Conservation (phyloP, 129 eudicot species). For the Pseudognaphalium luteoalbum region DNA sequence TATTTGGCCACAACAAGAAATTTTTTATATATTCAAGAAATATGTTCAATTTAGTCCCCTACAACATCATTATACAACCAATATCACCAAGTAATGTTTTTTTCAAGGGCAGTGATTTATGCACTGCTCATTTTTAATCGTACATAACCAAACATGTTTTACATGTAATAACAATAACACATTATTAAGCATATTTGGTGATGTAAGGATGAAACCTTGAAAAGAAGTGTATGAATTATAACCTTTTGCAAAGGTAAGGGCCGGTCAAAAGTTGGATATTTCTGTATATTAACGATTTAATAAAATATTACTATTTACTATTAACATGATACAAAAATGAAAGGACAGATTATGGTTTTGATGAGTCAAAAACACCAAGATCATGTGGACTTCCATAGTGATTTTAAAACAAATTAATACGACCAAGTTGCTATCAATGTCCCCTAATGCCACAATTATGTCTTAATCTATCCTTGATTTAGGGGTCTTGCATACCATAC, state of each 20-base stretch:
- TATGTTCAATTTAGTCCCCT: too few species aligned
- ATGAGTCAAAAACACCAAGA: constrained; percentile 18
- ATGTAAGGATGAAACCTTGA: too few species aligned
- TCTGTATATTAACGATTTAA: background rate
- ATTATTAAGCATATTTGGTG: too few species aligned
- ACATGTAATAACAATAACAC: too few species aligned
- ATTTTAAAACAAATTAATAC: constrained; percentile 1
- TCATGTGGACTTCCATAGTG: constrained; percentile 20
- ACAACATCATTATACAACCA: too few species aligned
- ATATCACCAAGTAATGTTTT: background rate
- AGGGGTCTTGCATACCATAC: constrained; percentile 42
- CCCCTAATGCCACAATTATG: constrained; percentile 38
- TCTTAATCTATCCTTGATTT: constrained; percentile 54
- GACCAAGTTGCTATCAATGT: constrained; percentile 38
- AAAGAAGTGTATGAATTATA: too few species aligned
- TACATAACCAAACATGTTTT: too few species aligned
- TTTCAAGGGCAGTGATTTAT: too few species aligned
- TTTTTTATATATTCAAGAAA: too few species aligned
- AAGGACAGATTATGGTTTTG: constrained; percentile 3
- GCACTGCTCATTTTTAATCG: too few species aligned
- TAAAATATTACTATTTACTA: too few species aligned
- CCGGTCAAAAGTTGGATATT: background rate
- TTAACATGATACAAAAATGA: background rate
- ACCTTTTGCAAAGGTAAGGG: constrained; percentile 3
- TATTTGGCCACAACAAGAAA: too few species aligned